These are phyloP conservation scores for Xylariales sp. DNA, from an alignment of 2,329 filamentous ascomycete species.

Conservation along the genomic window DNA sequence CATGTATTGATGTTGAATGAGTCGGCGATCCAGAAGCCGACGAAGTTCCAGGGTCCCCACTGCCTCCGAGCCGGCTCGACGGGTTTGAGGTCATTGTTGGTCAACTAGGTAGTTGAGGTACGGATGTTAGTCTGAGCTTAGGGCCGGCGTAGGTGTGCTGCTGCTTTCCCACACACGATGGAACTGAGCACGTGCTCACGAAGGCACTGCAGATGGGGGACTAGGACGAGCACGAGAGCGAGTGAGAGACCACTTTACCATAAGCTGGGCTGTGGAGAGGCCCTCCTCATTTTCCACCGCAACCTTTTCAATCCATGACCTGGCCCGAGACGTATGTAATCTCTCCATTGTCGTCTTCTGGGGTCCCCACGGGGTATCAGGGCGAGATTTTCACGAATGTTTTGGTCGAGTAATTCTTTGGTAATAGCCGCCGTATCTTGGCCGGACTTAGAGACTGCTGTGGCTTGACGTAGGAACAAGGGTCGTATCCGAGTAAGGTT, in stretches of 20 bases:
- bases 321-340: constrained; percentile 53
- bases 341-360: constrained; percentile 46
- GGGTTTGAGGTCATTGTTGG: constrained; percentile 83
- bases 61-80: constrained; percentile 83
- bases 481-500: constrained; percentile 11
- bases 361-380: constrained; percentile 12
- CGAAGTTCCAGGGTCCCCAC: constrained; percentile 90
- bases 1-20: constrained; percentile 92
- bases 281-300: constrained; percentile 81
- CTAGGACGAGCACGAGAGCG: background rate
- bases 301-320: constrained; percentile 67
- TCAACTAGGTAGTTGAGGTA: constrained; percentile 63
- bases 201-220: background rate
- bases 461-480: constrained; percentile 16
- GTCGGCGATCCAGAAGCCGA: constrained; percentile 88
- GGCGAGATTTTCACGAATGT: constrained; percentile 19
- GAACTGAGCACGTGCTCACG: constrained; percentile 28
- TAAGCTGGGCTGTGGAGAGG: constrained; percentile 80
- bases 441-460: constrained; percentile 15
- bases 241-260: constrained; percentile 60
- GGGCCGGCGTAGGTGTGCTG: background rate
- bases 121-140: constrained; percentile 31
- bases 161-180: constrained; percentile 4
- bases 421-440: constrained; percentile 35
- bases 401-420: constrained; percentile 45